Evolutionary conservation across 1,284 basidiomycete genomes (phyloP), one percentile per base, ranked within the genome.

Genomic region (Ganoderma leucocontextum): DNA sequence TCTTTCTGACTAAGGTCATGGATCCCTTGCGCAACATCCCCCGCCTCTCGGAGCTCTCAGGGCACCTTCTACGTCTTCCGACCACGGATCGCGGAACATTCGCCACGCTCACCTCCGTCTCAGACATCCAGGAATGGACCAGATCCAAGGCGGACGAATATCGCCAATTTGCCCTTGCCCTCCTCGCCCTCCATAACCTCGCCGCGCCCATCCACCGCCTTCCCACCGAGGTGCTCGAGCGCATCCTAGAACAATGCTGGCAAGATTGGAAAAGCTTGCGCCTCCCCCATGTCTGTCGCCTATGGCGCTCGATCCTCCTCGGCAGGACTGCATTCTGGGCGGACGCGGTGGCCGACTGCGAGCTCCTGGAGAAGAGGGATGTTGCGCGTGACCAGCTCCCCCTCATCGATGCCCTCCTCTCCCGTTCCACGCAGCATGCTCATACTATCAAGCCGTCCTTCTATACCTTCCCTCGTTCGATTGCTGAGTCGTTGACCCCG

Each of bases 101-200:
- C 58, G 10, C 58, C 38, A 12, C 3, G 58, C 58, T 59, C 10
- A 12, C 58, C n/a, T 39, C 38, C 22, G 38, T n/a, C 17, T 9
- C 44, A n/a, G 47, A 29, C n/a, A 33, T 62, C 36, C 61, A 49
- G 13, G 8, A 17, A 12, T 52, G 61, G 44, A 25, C 61, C 29
- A 15, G 0, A 17, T 47, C 61, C 12, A 47, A 38, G 19, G 61
- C 44, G 35, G 47, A 62, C 13, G 47, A 49, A 36, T 62, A 62
- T 10, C 61, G 47, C 47, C 36, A 33, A 10, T 49, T 49, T 22
- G 17, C 47, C 13, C 29, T 52, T 12, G 47, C 44, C 15, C 42
- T 62, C 29, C 61, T 62, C 12, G n/a, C n/a, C n/a, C n/a, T 62
- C 33, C 44, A 62, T 29, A 62, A 62, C 35, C 25, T 36, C 7